Percentiles rank a stretch among this genome's conserved stretches.
Evolutionary conservation across 2,329 filamentous ascomycete species (phyloP).

Genomic region (Dactylella cylindrospora): DNA sequence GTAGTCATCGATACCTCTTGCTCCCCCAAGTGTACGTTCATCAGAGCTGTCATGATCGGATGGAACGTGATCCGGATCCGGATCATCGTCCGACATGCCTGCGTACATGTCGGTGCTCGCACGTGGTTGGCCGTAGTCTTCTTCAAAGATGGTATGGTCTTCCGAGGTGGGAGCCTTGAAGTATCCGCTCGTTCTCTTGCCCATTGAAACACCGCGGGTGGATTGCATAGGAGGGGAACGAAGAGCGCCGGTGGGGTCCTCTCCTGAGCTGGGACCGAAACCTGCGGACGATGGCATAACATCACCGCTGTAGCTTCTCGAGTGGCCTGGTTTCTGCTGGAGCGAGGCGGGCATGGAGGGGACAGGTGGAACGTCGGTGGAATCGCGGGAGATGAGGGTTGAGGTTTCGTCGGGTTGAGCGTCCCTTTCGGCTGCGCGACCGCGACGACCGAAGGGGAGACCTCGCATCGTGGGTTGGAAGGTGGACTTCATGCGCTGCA

Average conservation of each 20-base stretch:
- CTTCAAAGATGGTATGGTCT: conserved; percentile 40
- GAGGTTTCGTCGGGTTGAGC: conserved; percentile 23
- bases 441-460: conserved; percentile 13
- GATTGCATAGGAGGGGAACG: conserved; percentile 19
- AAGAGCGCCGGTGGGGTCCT: conserved; percentile 10
- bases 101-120: conserved; percentile 30
- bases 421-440: conserved; percentile 7
- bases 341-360: conserved; percentile 22
- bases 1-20: conserved; percentile 18
- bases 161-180: conserved; percentile 39
- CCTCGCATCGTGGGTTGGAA: background rate
- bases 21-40: conserved; percentile 20
- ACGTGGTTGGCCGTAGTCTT: conserved; percentile 18
- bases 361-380: conserved; percentile 28
- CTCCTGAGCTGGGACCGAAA: conserved; percentile 3
- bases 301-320: conserved; percentile 32
- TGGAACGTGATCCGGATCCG: conserved; percentile 38
- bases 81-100: conserved; percentile 36
- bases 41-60: too few species aligned
- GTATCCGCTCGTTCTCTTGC: conserved; percentile 36
- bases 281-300: conserved; percentile 26
- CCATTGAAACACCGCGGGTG: conserved; percentile 16
- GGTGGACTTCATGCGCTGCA: conserved; percentile 21
- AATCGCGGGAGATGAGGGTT: conserved; percentile 29
- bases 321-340: conserved; percentile 26